Percentiles rank a stretch among this genome's conserved stretches.
Conservation (phyloP, 169 alveolate genomes). For the Cardiosporidium cionae region DNA sequence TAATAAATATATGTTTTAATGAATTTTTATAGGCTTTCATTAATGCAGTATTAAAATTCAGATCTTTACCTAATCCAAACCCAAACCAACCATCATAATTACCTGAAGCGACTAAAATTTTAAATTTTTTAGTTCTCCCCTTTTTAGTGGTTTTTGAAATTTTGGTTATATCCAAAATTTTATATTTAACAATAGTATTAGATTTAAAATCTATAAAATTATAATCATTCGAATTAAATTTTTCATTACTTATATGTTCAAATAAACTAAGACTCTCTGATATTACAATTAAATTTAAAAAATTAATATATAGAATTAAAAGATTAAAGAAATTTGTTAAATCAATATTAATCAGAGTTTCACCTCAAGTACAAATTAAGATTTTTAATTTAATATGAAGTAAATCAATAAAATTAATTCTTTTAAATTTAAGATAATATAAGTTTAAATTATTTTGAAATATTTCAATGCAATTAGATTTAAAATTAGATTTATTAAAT, state of each 20-base stretch:
- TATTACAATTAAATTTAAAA: neutral
- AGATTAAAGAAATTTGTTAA: neutral
- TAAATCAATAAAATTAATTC: too few species aligned
- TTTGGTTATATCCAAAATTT: neutral
- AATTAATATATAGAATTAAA: neutral
- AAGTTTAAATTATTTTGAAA: neutral
- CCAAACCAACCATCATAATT: conserved; percentile 3
- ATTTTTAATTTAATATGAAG: too few species aligned
- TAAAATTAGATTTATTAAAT: neutral
- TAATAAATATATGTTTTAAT: neutral
- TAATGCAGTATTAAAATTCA: neutral
- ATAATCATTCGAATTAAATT: neutral
- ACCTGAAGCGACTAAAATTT: conserved; percentile 1
- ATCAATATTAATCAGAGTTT: too few species aligned
- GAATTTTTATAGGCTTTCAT: neutral
- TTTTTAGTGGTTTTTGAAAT: conserved; percentile 1
- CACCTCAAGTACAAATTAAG: too few species aligned
- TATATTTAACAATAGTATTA: neutral
- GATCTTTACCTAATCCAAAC: neutral
- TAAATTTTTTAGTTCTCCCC: neutral
- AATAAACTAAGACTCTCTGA: neutral
- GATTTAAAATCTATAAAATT: neutral
- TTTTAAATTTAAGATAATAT: neutral
- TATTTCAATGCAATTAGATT: neutral
- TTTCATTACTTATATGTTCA: neutral